Base-by-base conservation (phyloP, 2,329 filamentous ascomycete genomes). In the Sporothrix dimorphospora region DNA sequence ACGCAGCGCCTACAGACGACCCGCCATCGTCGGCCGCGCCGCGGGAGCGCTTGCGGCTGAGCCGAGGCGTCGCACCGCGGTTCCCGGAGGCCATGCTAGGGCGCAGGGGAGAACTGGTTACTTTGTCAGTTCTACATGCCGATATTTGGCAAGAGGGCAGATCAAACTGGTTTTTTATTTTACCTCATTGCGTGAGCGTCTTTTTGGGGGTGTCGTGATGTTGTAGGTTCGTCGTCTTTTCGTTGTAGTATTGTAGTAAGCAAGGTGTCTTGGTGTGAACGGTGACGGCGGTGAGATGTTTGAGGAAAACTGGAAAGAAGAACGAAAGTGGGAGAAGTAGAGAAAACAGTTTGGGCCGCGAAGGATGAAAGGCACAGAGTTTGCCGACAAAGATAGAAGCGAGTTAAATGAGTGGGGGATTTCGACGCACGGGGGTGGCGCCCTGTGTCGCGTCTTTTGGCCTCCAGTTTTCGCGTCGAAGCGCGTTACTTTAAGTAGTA, bases 51-150 rank as follows among this genome's bases (percentile, higher is more conserved):
- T 90, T 89, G 76, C 87, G 86, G 78, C 80, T 85, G 61, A 82
- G 80, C 71, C 84, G 82, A 65, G 84, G 80, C 57, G 82, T 85
- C 34, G 87, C 80, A 70, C 93, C 93, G 76, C 93, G 90, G 82
- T 97, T 97, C 77, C 91, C 94, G 75, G 94, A 94, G 73, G 91
- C 90, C 85, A 92, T 91, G 82, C 90, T 94, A 77, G 90, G 87
- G 81, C 91, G 90, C 74, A 97, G 87, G 80, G 94, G 94, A 81
- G 94, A 97, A 85, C 93, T 97, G 79, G 9, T 9, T n/a, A 24
- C 9, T 12, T 38, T 49, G 57, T 71, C 21, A 65, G 69, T 45
- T 27, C 30, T 34, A 24, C 8, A 45, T 4, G 55, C 5, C 9
- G n/a, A 63, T 24, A 11, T 12, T 49, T 34, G 42, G 8, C 9